A percentile compares a stretch with the other conserved stretches of the same genome.
Evolutionary conservation across 768 basidiomycete genomes (phyloP).

Genomic region (Russula olivacea): DNA sequence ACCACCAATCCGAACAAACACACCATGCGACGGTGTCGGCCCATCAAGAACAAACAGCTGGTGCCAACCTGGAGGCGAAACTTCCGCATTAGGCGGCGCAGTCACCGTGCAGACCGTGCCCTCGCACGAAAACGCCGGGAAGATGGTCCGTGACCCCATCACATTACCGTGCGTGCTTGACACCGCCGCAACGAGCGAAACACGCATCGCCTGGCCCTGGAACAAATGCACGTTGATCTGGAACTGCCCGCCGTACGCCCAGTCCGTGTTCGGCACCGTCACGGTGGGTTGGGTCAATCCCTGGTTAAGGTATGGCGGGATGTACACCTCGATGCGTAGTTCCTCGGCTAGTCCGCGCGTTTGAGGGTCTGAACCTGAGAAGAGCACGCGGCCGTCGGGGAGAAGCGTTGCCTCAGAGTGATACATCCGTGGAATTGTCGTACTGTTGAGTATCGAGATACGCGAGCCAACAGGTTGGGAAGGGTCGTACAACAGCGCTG

Average conservation of each 20-base stretch:
- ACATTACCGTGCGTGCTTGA: conserved; percentile 75
- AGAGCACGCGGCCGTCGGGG: conserved; percentile 65
- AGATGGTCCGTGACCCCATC: conserved; percentile 67
- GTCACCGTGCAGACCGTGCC: conserved; percentile 73
- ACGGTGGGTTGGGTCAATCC: conserved; percentile 59
- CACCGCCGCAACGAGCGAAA: conserved; percentile 65
- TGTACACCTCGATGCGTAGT: conserved; percentile 72
- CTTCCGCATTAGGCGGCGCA: conserved; percentile 61
- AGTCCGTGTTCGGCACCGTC: conserved; percentile 53
- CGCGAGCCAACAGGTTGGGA: conserved; percentile 47
- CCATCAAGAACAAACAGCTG: conserved; percentile 74
- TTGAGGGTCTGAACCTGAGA: conserved; percentile 73
- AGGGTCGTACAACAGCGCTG: conserved; percentile 67
- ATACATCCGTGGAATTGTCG: conserved; percentile 72
- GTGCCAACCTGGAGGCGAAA: conserved; percentile 73
- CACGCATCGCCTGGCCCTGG: conserved; percentile 43
- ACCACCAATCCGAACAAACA: conserved; percentile 73
- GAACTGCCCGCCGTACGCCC: conserved; percentile 50
- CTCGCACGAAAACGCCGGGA: conserved; percentile 63
- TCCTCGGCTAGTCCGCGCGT: conserved; percentile 62
- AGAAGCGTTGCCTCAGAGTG: conserved; percentile 73
- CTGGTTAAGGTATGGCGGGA: conserved; percentile 76
- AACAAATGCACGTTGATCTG: conserved; percentile 42
- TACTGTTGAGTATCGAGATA: conserved; percentile 57
- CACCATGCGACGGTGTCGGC: conserved; percentile 68